Evolutionary conservation across 106 monocot genomes (phyloP).

Genomic region (Dioscorea dumetorum): DNA sequence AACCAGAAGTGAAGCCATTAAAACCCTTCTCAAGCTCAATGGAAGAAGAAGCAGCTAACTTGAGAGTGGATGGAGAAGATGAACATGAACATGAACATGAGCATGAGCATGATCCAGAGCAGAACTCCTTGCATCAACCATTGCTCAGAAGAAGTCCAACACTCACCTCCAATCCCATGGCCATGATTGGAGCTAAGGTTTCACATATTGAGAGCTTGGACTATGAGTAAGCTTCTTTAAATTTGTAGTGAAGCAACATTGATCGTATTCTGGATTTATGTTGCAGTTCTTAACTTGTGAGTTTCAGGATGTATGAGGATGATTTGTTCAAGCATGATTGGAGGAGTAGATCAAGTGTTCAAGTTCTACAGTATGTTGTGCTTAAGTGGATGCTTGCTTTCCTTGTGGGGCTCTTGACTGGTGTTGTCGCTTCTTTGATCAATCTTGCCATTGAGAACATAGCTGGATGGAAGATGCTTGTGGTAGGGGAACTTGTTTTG

Average conservation of each 20-base stretch:
- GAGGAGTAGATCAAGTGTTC: conserved; percentile 44
- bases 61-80: conserved; percentile 17
- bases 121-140: conserved; percentile 33
- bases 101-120: conserved; percentile 21
- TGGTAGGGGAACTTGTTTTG: conserved; percentile 15
- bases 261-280: neutral
- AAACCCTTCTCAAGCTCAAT: conserved; percentile 5
- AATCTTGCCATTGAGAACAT: conserved; percentile 68
- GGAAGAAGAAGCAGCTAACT: neutral
- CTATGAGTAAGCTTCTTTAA: conserved; percentile 41
- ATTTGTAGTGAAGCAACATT: neutral
- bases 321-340: conserved; percentile 70
- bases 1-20: conserved; percentile 7
- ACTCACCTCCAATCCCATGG: conserved; percentile 46
- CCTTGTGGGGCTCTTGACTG: conserved; percentile 56
- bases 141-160: conserved; percentile 53
- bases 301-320: conserved; percentile 55
- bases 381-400: conserved; percentile 51
- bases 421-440: conserved; percentile 49
- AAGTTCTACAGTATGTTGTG: conserved; percentile 47
- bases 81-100: too few species aligned
- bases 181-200: conserved; percentile 72
- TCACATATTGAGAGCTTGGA: conserved; percentile 74
- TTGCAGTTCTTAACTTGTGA: neutral
- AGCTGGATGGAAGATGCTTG: conserved; percentile 49